A percentile compares a stretch with the other conserved stretches of the same genome.
phyloP scores from a whole-genome alignment of 768 basidiomycete species.

The Lactifluus subvellereus region DNA sequence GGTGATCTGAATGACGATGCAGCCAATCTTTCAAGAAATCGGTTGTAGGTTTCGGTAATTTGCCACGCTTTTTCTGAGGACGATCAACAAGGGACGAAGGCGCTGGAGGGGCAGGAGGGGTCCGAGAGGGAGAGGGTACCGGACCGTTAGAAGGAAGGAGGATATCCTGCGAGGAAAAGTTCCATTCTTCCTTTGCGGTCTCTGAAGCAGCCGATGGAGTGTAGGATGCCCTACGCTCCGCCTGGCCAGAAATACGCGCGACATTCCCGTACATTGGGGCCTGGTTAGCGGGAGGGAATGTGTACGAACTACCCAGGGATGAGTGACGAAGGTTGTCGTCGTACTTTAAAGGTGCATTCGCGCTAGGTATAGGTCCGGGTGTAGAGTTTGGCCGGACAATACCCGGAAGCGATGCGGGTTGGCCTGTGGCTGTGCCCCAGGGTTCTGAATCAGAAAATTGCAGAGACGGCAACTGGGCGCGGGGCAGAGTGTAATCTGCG shows the following conservation, averaged over 20 bases:
- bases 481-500: slow-evolving; percentile 42
- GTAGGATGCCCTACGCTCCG: slow-evolving; percentile 51
- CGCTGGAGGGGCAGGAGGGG: slow-evolving; percentile 35
- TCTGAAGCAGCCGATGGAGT: slow-evolving; percentile 32
- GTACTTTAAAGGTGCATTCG: slow-evolving; percentile 51
- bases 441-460: slow-evolving; percentile 27
- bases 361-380: slow-evolving; percentile 21
- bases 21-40: slow-evolving; percentile 88
- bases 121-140: slow-evolving; percentile 50
- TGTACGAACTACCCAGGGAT: slow-evolving; percentile 48
- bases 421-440: slow-evolving; percentile 18
- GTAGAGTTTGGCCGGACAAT: slow-evolving; percentile 25
- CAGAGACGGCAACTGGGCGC: slow-evolving; percentile 42
- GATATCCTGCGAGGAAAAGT: slow-evolving; percentile 57
- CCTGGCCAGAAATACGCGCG: slow-evolving; percentile 66
- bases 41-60: slow-evolving; percentile 86
- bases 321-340: slow-evolving; percentile 66
- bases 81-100: slow-evolving; percentile 62
- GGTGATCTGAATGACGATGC: slow-evolving; percentile 82
- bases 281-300: slow-evolving; percentile 24
- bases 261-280: slow-evolving; percentile 51
- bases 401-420: slow-evolving; percentile 22
- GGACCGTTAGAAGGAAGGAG: slow-evolving; percentile 34
- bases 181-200: slow-evolving; percentile 65
- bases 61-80: slow-evolving; percentile 76